These are phyloP conservation scores for Aristolochia fimbriata DNA, from an alignment of 164 flowering plant species.

Conservation along the genomic window DNA sequence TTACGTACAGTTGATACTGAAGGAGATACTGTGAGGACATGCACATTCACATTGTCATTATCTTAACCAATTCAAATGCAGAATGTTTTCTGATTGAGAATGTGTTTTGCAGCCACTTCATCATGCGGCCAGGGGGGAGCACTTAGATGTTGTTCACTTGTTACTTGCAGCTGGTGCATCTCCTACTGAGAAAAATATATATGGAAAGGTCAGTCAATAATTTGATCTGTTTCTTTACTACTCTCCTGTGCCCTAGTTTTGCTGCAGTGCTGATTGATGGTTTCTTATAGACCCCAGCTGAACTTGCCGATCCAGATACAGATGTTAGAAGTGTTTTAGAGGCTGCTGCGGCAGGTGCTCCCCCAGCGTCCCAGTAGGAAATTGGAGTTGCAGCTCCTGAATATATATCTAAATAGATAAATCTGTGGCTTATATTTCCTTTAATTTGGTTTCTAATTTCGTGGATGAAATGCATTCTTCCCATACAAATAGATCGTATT, in stretches of 20 bases:
- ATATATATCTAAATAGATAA: no score
- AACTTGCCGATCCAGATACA: slow-evolving; percentile 45
- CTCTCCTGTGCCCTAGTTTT: background rate
- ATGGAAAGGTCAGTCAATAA: slow-evolving; percentile 53
- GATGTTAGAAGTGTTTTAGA: slow-evolving; percentile 48
- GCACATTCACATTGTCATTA: no score
- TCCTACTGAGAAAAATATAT: slow-evolving; percentile 40
- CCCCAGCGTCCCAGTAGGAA: background rate
- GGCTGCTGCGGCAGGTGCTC: slow-evolving; percentile 18
- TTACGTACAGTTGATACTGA: slow-evolving; percentile 66
- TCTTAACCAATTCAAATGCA: no score
- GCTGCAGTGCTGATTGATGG: background rate
- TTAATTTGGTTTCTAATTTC: no score
- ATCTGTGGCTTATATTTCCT: no score
- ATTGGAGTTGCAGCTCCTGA: no score
- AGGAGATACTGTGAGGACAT: slow-evolving; percentile 71
- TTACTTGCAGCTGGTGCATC: slow-evolving; percentile 65
- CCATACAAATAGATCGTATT: no score
- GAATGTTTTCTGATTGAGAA: slow-evolving; percentile 1
- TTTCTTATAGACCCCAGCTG: slow-evolving; percentile 41
- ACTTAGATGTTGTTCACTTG: slow-evolving; percentile 42
- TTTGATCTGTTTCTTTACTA: background rate
- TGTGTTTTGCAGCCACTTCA: slow-evolving; percentile 68
- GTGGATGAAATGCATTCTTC: no score
- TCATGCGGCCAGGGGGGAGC: slow-evolving; percentile 91